Conservation (phyloP, 768 basidiomycete genomes). For the Lentinula raphanica region DNA sequence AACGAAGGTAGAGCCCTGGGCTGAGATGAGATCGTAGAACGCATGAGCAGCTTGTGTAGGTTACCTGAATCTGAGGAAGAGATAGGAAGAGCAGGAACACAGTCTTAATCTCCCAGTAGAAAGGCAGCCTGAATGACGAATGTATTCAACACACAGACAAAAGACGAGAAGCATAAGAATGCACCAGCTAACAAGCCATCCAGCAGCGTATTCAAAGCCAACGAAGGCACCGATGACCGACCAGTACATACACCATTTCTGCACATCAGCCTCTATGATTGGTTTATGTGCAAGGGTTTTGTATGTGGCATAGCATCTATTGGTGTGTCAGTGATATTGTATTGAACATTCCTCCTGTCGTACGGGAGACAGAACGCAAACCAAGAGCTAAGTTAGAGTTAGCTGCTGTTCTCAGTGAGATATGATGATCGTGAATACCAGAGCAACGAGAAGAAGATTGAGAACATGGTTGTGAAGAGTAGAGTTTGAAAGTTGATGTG, state of each 20-base stretch:
- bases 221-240: conserved; percentile 53
- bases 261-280: conserved; percentile 46
- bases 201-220: conserved; percentile 57
- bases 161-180: conserved; percentile 16
- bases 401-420: neutral
- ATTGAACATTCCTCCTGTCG: neutral
- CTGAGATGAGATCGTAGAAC: conserved; percentile 6
- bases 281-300: conserved; percentile 55
- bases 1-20: conserved; percentile 63
- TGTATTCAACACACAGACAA: conserved; percentile 13
- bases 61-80: conserved; percentile 65
- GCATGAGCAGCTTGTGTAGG: conserved; percentile 10
- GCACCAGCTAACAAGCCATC: conserved; percentile 64
- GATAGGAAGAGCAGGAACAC: conserved; percentile 61
- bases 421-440: conserved; percentile 3
- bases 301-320: conserved; percentile 51
- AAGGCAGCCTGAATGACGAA: conserved; percentile 54
- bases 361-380: conserved; percentile 60
- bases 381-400: conserved; percentile 47
- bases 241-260: conserved; percentile 62
- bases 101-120: conserved; percentile 74
- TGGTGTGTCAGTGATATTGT: neutral
- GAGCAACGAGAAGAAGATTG: conserved; percentile 10
- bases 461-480: conserved; percentile 6
- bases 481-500: neutral